These are phyloP conservation scores for Amoeboaphelidium occidentale DNA, from an alignment of 371 early-diverging fungal species.

Conservation along the genomic window DNA sequence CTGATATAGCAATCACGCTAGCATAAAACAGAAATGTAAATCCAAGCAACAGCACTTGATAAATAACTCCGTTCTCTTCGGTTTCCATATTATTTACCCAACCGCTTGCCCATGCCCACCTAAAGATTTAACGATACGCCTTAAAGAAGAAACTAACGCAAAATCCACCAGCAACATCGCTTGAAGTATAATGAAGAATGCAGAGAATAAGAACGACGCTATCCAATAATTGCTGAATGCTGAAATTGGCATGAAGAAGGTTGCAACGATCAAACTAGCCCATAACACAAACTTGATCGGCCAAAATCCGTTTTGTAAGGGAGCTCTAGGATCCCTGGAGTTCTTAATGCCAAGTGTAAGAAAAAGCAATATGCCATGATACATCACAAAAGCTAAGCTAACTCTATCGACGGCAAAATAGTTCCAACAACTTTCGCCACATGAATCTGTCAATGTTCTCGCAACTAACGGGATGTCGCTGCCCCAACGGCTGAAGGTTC, in stretches of 20 bases:
- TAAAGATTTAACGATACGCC: not conserved
- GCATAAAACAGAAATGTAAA: conserved; percentile 36
- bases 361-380: conserved; percentile 44
- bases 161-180: conserved; percentile 33
- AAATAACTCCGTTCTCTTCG: not conserved
- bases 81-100: conserved; percentile 23
- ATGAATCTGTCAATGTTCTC: not conserved
- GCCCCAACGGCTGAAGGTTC: too few relatives aligned
- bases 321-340: conserved; percentile 3
- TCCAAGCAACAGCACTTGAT: conserved; percentile 30
- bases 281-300: conserved; percentile 52
- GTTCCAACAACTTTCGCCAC: not conserved
- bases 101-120: conserved; percentile 57
- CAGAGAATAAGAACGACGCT: conserved; percentile 47
- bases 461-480: too few relatives aligned
- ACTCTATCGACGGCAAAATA: conserved; percentile 6
- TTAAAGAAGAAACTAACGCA: conserved; percentile 17
- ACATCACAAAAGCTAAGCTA: conserved; percentile 3
- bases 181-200: conserved; percentile 60
- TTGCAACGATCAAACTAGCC: conserved; percentile 34
- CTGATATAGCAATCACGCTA: conserved; percentile 17
- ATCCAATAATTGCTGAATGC: conserved; percentile 3
- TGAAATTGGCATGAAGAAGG: conserved; percentile 47
- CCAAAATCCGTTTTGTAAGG: conserved; percentile 31
- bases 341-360: conserved; percentile 48